Base-by-base conservation (phyloP, 2,329 filamentous ascomycete species). In the Colletotrichum cuscutae region DNA sequence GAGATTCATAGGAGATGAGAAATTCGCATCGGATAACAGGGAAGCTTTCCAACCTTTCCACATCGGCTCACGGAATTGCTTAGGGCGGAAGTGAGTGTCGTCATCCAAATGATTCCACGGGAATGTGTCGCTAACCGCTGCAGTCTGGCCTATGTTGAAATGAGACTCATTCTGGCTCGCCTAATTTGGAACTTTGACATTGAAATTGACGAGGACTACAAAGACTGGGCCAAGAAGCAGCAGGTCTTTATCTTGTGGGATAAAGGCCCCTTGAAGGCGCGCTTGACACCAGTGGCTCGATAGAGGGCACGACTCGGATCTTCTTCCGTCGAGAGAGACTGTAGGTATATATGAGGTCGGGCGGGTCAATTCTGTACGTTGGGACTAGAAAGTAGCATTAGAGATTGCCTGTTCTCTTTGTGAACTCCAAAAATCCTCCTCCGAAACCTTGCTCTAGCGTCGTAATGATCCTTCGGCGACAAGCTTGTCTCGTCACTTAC, bases 181-280 rank as follows among this genome's bases (percentile, higher is more conserved):
- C 72, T 89, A 4, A 72, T 89, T 1, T 89, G 81, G 77, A 85
- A 84, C 60, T 89, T 88, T 75, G 86, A 89, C 71, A 65, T 88
- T 65, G 76, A 77, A 42, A 77, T 87, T 28, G 79, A 79, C 1
- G 78, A 84, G 5, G 80, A 82, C n/a, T 79, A 79, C 37, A 37
- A 72, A 1, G 74, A 80, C 28, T 87, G 85, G 85, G 75, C 83
- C 5, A 72, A 76, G 15, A 76, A 78, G 9, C 84, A 86, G 70
- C 78, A 78, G 52, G 77, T 80, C 19, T 84, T 77, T 62, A 75
- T 81, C 6, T 66, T 86, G 42, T 86, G 85, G 84, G 53, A 71
- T 28, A 73, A 73, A 24, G 62, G 46, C 2, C 63, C 63, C 5
- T 13, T 71, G 42, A 61, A 56, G 12, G 63, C 66, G 3, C 46